Evolutionary conservation across 768 basidiomycete genomes (phyloP), one percentile per base, ranked within the genome.

Genomic region (Tephrocybe sp.): DNA sequence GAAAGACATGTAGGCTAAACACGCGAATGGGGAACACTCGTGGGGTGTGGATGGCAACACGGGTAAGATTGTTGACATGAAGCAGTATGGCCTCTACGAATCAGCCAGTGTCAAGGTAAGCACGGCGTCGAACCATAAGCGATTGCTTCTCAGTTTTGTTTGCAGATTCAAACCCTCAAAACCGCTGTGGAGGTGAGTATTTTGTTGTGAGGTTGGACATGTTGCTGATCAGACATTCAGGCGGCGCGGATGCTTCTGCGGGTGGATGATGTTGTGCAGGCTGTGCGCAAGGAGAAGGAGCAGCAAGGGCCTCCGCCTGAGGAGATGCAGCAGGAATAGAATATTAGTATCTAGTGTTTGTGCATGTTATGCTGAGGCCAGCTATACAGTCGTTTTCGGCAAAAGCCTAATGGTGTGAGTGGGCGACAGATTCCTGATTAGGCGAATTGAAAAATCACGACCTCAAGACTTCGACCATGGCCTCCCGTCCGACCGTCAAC

Each of bases 11-110:
- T 58, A 96, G 93, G 96, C 95, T 2, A 98, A 97, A 68, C 96
- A 98, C 61, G 93, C 92, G 3, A 89, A 83, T 48, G 94, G 94
- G 3, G 90, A 95, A 62, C 69, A 87, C 63, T 86, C 90, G 38
- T 98, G 88, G 85, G 97, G 97, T 48, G 90, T 99, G 33, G 86
- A 98, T 59, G 97, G 96, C 20, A 90, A 98, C 62, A 95, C 90
- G 6, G 97, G 97, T 21, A 96, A 95, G 71, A 86, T 94, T 34
- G 90, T 90, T 36, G 92, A 98, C 66, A 98, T 98, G 96, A 94
- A 93, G 66, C 71, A 74, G 40, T 97, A 98, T 67, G 94, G 94
- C 1, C 72, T 99, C 53, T 92, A 92, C 58, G 97, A 99, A 73
- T 93, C 90, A 30, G 94, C 96, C 4, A 93, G 92, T 58, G 96